Percentiles rank a stretch among this genome's conserved stretches.
These are phyloP conservation scores for Verticillium nonalfalfae DNA, from an alignment of 2,329 filamentous ascomycete genomes.

Conservation along the genomic window DNA sequence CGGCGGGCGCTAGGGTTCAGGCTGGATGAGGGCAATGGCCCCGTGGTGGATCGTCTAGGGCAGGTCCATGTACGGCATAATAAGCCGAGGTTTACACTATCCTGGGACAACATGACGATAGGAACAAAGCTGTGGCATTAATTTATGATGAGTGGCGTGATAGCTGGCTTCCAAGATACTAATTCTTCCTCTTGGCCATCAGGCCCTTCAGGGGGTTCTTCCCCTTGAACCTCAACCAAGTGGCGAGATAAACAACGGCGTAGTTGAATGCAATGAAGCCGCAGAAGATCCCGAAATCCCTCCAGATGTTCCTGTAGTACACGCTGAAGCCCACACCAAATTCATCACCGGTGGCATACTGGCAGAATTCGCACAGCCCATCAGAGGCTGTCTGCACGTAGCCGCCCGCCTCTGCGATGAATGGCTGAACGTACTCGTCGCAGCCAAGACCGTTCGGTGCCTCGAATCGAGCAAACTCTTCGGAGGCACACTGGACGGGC, in stretches of 20 bases:
- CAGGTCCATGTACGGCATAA: neutral
- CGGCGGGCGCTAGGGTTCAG: neutral
- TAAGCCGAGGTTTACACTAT: neutral
- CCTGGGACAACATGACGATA: neutral
- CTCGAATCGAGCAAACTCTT: conserved; percentile 54
- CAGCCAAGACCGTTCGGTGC: conserved; percentile 56
- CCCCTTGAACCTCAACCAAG: conserved; percentile 30
- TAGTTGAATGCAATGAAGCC: conserved; percentile 61
- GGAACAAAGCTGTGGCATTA: neutral
- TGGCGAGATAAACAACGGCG: conserved; percentile 27
- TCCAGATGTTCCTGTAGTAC: conserved; percentile 55
- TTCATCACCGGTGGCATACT: conserved; percentile 53
- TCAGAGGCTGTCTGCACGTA: conserved; percentile 51
- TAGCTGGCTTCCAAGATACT: neutral
- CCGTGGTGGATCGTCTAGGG: neutral
- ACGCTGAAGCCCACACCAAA: conserved; percentile 56
- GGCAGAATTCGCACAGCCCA: conserved; percentile 59
- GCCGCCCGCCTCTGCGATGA: conserved; percentile 47
- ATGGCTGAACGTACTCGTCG: conserved; percentile 49
- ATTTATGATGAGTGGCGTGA: neutral
- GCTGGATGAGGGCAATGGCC: neutral
- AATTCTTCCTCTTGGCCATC: conserved; percentile 15
- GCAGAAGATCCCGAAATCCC: conserved; percentile 59
- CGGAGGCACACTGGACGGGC: conserved; percentile 45
- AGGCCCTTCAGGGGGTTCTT: conserved; percentile 28